Conservation (phyloP, 768 basidiomycete species). For the Chalciporus pseudorubinellus region DNA sequence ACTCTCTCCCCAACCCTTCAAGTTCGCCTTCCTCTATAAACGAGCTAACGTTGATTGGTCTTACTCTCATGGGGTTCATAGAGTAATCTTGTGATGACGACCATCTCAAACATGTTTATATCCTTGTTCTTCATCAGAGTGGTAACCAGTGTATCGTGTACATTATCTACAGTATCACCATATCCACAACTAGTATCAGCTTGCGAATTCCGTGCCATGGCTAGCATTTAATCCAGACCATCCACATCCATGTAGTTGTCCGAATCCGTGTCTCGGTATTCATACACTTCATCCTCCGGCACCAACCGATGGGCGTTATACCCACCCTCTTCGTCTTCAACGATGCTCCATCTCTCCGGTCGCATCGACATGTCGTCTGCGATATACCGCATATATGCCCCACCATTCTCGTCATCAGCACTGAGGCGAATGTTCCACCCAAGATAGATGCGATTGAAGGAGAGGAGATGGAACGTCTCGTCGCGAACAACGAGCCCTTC, state of each 20-base stretch:
- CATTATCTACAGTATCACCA: conserved; percentile 2
- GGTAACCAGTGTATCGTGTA: too few relatives aligned
- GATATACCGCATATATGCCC: conserved; percentile 40
- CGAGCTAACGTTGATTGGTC: too few relatives aligned
- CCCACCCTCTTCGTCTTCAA: conserved; percentile 38
- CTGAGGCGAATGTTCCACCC: conserved; percentile 66
- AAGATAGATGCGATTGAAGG: conserved; percentile 51
- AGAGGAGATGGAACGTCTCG: conserved; percentile 45
- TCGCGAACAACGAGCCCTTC: conserved; percentile 51
- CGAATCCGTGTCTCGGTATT: conserved; percentile 39
- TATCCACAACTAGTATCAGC: neutral
- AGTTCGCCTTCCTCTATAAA: too few relatives aligned
- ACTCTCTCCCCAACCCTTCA: too few relatives aligned
- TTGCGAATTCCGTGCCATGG: neutral
- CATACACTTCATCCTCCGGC: conserved; percentile 32
- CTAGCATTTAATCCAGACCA: conserved; percentile 8
- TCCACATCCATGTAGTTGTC: conserved; percentile 37
- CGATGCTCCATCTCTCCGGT: conserved; percentile 44
- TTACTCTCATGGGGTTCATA: too few relatives aligned
- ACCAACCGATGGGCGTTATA: conserved; percentile 43
- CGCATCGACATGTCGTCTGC: conserved; percentile 39
- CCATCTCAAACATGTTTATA: too few relatives aligned
- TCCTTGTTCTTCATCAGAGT: too few relatives aligned
- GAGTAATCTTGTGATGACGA: too few relatives aligned
- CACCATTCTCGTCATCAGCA: conserved; percentile 40